Evolutionary conservation across 495 filamentous ascomycete genomes (phyloP).

Genomic region (Xylaria venustula): DNA sequence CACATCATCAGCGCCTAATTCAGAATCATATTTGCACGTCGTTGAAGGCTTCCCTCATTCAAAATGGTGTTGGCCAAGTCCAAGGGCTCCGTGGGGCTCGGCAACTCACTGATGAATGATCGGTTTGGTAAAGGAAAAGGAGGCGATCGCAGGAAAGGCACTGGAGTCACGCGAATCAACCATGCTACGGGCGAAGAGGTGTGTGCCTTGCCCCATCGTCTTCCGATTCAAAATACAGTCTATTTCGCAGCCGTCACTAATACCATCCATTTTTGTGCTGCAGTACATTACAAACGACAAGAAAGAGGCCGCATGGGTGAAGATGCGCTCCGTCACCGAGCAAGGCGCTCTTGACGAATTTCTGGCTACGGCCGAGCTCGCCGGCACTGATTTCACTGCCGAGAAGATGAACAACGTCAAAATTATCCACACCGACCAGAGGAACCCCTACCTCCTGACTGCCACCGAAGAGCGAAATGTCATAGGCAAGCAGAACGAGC

Average conservation of each 20-base stretch:
- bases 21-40: background rate
- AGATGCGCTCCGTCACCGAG: conserved; percentile 98
- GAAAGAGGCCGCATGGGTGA: conserved; percentile 81
- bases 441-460: conserved; percentile 90
- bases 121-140: conserved; percentile 88
- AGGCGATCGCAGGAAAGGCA: conserved; percentile 58
- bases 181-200: conserved; percentile 56
- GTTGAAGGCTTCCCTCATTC: conserved; percentile 3
- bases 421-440: conserved; percentile 93
- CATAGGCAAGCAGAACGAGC: conserved; percentile 75
- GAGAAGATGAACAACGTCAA: conserved; percentile 99
- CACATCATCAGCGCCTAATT: no score
- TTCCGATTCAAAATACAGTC: conserved; percentile 21
- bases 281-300: conserved; percentile 70
- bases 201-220: background rate
- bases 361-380: conserved; percentile 80
- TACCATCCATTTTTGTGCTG: conserved; percentile 1
- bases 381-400: conserved; percentile 96
- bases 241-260: background rate
- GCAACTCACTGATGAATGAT: conserved; percentile 82
- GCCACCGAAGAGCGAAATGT: conserved; percentile 79
- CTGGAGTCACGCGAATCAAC: conserved; percentile 61
- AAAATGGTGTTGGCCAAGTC: conserved; percentile 92
- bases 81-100: conserved; percentile 90
- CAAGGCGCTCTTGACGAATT: conserved; percentile 87